Base-by-base conservation (phyloP, 345 rosid species). In the Salix udensis region DNA sequence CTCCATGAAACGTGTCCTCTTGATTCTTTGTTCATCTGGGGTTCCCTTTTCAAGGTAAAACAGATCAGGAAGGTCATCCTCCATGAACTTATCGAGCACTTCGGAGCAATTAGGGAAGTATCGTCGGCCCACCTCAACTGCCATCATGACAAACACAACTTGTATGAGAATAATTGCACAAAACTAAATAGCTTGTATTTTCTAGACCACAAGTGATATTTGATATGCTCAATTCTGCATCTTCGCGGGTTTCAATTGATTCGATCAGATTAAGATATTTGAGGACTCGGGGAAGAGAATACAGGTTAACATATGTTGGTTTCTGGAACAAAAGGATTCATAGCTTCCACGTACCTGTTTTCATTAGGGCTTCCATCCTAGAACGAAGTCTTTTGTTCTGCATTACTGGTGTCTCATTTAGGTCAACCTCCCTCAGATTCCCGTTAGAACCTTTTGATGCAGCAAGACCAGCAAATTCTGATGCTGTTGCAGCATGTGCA, bases 1-100 rank as follows among this genome's bases (percentile, higher is more conserved):
- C 83, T 92, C 98, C 79, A 85, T 83, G 84, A 87, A 96, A 44
- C 97, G 89, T 65, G 73, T 83, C 64, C 92, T 86, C 88, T 91
- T 94, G 70, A 84, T 40, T 71, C 84, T 87, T 73, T 88, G 91
- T 74, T 96, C 98, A 46, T 86, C 88, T 2, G 52, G 83, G 5
- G 87, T 83, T 73, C 95, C 97, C 74, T 74, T 89, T 65, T 96
- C 94, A 0, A 91, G 91, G 85, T 87, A 86, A 52, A 89, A 90
- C 84, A 93, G 74, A 78, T 96, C 99, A 0, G 88, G 93, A 62
- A 91, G 90, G 83, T 96, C 99, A 42, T 96, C 99, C 78, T 93
- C 97, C 98, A 96, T 93, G 85, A 91, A 89, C 87, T 92, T 92
- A 79, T 96, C 99, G 2, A 96, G 78, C 79, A 96, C 99, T 82